These are phyloP conservation scores for Rubia tinctorum DNA, from an alignment of 305 asterid species.

Conservation along the genomic window DNA sequence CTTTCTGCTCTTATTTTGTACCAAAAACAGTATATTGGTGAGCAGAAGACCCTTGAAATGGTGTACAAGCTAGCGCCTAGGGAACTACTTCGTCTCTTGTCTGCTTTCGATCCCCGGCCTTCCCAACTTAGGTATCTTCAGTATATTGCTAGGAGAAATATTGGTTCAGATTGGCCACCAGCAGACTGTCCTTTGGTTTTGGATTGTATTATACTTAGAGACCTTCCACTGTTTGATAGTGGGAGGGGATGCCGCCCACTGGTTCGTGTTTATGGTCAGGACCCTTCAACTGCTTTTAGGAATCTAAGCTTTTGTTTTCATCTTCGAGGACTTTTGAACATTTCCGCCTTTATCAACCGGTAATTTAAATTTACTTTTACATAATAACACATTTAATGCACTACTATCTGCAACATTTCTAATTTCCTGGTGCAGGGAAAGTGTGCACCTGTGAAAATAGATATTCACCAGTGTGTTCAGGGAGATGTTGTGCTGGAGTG, in stretches of 20 bases:
- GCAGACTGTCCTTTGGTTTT: constrained; percentile 73
- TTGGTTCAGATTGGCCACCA: constrained; percentile 87
- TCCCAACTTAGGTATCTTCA: constrained; percentile 95
- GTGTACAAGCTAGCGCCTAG: constrained; percentile 94
- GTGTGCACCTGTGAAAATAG: constrained; percentile 73
- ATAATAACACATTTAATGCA: constrained; percentile 17
- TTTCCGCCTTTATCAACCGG: constrained; percentile 62
- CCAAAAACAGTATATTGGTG: constrained; percentile 83
- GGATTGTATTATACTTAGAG: constrained; percentile 70
- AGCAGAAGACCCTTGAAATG: constrained; percentile 96
- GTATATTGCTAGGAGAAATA: constrained; percentile 68
- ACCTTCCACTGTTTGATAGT: constrained; percentile 67
- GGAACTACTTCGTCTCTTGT: constrained; percentile 91
- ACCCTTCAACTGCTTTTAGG: constrained; percentile 70
- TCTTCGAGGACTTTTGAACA: constrained; percentile 43
- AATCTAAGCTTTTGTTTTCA: constrained; percentile 82
- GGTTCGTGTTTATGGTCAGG: constrained; percentile 88
- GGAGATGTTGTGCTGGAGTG: constrained; percentile 96
- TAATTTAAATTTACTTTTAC: constrained; percentile 26
- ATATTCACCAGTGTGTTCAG: constrained; percentile 63
- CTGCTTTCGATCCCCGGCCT: constrained; percentile 91
- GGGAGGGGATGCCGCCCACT: constrained; percentile 86
- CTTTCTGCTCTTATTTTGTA: constrained; percentile 94
- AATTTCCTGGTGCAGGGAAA: constrained; percentile 68
- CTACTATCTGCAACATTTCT: constrained; percentile 23